Evolutionary conservation across 106 monocot genomes (phyloP).

Genomic region (Platanthera guangdongensis): DNA sequence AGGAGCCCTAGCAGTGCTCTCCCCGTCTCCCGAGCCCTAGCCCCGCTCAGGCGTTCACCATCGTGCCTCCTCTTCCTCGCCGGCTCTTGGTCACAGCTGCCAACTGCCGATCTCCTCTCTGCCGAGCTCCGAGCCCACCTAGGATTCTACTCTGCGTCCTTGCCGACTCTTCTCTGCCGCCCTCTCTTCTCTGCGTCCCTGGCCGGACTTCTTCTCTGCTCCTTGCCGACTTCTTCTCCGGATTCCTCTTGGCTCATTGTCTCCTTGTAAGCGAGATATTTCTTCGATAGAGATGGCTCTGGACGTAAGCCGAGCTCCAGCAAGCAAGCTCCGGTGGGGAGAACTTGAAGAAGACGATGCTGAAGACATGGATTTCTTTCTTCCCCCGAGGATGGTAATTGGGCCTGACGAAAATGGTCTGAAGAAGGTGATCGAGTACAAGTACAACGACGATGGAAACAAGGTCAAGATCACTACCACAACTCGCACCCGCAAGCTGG

Average conservation of each 20-base stretch:
- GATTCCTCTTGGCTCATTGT: not conserved
- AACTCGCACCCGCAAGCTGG: slow-evolving; percentile 58
- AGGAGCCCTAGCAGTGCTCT: too few relatives aligned
- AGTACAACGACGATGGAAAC: slow-evolving; percentile 67
- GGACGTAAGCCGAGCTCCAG: slow-evolving; percentile 16
- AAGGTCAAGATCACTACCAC: slow-evolving; percentile 78
- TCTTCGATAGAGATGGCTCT: slow-evolving; percentile 13
- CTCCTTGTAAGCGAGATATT: not conserved
- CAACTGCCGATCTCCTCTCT: too few relatives aligned
- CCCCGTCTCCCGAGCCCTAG: too few relatives aligned
- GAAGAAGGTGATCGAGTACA: slow-evolving; percentile 65
- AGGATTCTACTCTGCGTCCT: too few relatives aligned
- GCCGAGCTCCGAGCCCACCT: too few relatives aligned
- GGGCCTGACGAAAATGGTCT: slow-evolving; percentile 83
- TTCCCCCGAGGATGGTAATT: slow-evolving; percentile 65
- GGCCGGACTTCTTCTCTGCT: too few relatives aligned
- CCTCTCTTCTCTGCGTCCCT: too few relatives aligned
- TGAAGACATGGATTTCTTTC: slow-evolving; percentile 51
- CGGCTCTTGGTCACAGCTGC: too few relatives aligned
- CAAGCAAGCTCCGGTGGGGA: slow-evolving; percentile 59
- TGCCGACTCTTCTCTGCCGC: too few relatives aligned
- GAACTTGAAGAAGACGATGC: slow-evolving; percentile 81
- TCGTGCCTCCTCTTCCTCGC: too few relatives aligned
- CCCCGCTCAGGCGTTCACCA: too few relatives aligned
- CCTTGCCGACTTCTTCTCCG: not conserved